A percentile compares a stretch with the other conserved stretches of the same genome.
Conservation (phyloP, 257 asterid species). For the Misopates orontium region DNA sequence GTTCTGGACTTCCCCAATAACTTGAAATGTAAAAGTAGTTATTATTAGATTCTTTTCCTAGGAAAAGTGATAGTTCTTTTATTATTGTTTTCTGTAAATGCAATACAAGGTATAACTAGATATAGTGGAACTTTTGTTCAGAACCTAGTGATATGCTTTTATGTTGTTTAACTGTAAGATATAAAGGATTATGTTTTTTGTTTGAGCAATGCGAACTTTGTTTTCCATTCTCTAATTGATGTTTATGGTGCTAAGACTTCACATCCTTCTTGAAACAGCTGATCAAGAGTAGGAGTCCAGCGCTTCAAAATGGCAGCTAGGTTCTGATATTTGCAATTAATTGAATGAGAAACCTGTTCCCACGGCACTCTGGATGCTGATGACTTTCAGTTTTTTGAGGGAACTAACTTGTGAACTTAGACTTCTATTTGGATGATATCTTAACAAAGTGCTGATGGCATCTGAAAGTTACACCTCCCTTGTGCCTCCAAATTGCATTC, state of each 20-base stretch:
- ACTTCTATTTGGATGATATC: slow-evolving; percentile 26
- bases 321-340: slow-evolving; percentile 29
- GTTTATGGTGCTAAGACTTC: slow-evolving; percentile 13
- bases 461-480: slow-evolving; percentile 13
- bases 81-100: neutral
- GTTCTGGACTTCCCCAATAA: slow-evolving; percentile 15
- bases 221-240: slow-evolving; percentile 15
- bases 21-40: neutral
- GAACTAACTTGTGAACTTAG: slow-evolving; percentile 24
- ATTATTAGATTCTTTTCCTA: neutral
- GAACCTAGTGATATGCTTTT: neutral
- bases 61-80: too few relatives aligned
- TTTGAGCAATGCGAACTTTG: neutral
- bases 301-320: slow-evolving; percentile 49
- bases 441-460: slow-evolving; percentile 28
- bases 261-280: slow-evolving; percentile 53
- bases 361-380: slow-evolving; percentile 26
- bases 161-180: slow-evolving; percentile 9
- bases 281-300: slow-evolving; percentile 60
- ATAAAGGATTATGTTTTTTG: neutral
- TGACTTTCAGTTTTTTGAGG: slow-evolving; percentile 22
- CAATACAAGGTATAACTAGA: neutral
- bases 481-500: slow-evolving; percentile 25
- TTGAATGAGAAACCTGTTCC: slow-evolving; percentile 32
- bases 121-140: too few relatives aligned